Evolutionary conservation across 1,139 yeast genomes (phyloP), one percentile per base, ranked within the genome.

Genomic region (Diutina rugosa): DNA sequence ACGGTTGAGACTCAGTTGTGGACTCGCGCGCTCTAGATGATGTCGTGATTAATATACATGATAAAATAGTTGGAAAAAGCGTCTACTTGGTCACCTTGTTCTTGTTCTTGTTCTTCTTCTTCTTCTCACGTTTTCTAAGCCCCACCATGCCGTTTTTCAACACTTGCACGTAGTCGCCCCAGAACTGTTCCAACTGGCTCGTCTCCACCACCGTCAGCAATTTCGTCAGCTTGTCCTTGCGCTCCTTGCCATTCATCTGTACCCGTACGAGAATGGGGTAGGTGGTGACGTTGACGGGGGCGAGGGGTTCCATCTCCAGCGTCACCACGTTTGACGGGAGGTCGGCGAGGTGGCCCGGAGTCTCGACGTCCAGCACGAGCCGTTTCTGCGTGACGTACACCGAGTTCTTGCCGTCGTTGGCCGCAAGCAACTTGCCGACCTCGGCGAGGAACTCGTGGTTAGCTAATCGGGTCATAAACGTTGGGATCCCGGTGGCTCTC

Each of bases 141-240:
- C 88, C 87, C 9, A 72, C 70, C 67, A 82, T 78, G 6, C 85
- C 90, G 35, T 72, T 66, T 66, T 87, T 87, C 58, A 87, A 74
- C 0, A 79, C 79, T 54, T 80, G 82, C 1, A 87, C 72, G 67
- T 87, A 88, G 49, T 80, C 81, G 47, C 69, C 68, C 95, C 95
- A 88, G 65, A 88, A 88, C 60, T 72, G 71, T 58, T 83, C 87
- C 61, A 88, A 71, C 21, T 77, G 71, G 4, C 73, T 77, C 0
- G 80, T 70, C 51, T 77, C 78, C 35, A 89, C 89, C 26, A 82
- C 79, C 0, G 96, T 87, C 8, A 88, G 80, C 54, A 81, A 67
- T 64, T 85, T 85, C 48, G 67, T 63, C 53, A 49, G 53, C 8
- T 49, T 49, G 10, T 49, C 53, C 12, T 44, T 44, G 14, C 32